Evolutionary conservation across 768 basidiomycete species (phyloP).

Genomic region (Tremella yokohamensis): DNA sequence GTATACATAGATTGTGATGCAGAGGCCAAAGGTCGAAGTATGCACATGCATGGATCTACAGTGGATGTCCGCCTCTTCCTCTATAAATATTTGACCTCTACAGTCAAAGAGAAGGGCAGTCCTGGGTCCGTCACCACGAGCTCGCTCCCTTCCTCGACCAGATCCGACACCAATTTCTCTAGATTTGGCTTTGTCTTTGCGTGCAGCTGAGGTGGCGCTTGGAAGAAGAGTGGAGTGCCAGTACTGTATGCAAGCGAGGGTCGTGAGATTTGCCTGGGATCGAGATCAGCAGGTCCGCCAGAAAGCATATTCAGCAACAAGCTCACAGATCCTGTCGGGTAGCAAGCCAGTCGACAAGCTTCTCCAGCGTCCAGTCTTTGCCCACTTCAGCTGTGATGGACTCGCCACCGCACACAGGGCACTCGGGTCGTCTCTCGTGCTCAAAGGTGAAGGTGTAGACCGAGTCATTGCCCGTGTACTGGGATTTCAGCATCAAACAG

Average conservation of each 20-base stretch:
- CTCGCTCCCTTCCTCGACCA: slow-evolving; percentile 72
- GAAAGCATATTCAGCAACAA: not conserved
- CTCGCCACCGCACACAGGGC: slow-evolving; percentile 96
- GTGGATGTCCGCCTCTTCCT: too few relatives aligned
- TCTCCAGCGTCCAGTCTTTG: slow-evolving; percentile 73
- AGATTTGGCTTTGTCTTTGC: slow-evolving; percentile 85
- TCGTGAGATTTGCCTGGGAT: slow-evolving; percentile 84
- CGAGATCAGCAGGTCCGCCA: not conserved
- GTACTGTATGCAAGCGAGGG: slow-evolving; percentile 73
- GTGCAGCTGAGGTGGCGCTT: slow-evolving; percentile 88
- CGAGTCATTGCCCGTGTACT: slow-evolving; percentile 94
- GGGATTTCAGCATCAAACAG: slow-evolving; percentile 44
- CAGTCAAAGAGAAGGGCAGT: slow-evolving; percentile 73
- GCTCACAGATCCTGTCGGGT: slow-evolving; percentile 88
- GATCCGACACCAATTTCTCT: slow-evolving; percentile 75
- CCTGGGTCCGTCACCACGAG: slow-evolving; percentile 82
- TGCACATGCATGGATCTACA: too few relatives aligned
- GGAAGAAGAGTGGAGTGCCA: slow-evolving; percentile 77
- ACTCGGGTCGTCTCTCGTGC: slow-evolving; percentile 85
- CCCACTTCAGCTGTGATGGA: slow-evolving; percentile 69
- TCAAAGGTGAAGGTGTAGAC: slow-evolving; percentile 97
- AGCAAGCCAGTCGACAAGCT: slow-evolving; percentile 77
- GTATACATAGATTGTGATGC: too few relatives aligned
- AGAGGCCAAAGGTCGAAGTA: too few relatives aligned
- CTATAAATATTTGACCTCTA: slow-evolving; percentile 50